phyloP scores from a whole-genome alignment of 345 rosid species.

The Citrus hindsii region DNA sequence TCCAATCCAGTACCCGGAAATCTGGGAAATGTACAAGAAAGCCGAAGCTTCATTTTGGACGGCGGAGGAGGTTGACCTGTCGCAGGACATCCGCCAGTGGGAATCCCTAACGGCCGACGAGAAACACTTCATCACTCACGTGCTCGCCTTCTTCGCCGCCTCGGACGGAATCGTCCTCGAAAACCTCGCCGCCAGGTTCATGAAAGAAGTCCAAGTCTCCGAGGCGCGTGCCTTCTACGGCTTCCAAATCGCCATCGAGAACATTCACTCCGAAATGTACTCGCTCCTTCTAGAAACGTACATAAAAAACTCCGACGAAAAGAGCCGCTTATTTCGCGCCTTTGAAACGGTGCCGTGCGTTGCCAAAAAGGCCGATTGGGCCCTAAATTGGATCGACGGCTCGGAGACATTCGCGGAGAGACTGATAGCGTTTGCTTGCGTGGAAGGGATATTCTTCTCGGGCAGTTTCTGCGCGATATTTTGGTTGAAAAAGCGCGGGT shows the following conservation, averaged over 20 bases:
- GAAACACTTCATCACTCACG: constrained; percentile 82
- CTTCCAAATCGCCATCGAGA: constrained; percentile 93
- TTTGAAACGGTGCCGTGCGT: constrained; percentile 84
- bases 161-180: neutral
- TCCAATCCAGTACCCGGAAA: constrained; percentile 80
- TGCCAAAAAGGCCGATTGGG: constrained; percentile 74
- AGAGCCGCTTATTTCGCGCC: constrained; percentile 58
- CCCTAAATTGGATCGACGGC: constrained; percentile 78
- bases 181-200: constrained; percentile 58
- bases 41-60: constrained; percentile 99
- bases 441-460: constrained; percentile 95
- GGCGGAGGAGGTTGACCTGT: constrained; percentile 95
- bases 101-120: constrained; percentile 63
- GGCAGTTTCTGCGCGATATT: constrained; percentile 89
- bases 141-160: constrained; percentile 25
- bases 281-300: constrained; percentile 88
- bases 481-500: constrained; percentile 88
- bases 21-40: constrained; percentile 99
- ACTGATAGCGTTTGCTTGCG: constrained; percentile 81
- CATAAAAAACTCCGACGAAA: constrained; percentile 68
- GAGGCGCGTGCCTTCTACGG: constrained; percentile 99
- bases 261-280: constrained; percentile 96
- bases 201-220: constrained; percentile 88
- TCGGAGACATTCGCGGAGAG: constrained; percentile 77
- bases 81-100: constrained; percentile 78